These are phyloP conservation scores for Globisporangium radiosum DNA, from an alignment of 352 stramenopile species.

Conservation along the genomic window DNA sequence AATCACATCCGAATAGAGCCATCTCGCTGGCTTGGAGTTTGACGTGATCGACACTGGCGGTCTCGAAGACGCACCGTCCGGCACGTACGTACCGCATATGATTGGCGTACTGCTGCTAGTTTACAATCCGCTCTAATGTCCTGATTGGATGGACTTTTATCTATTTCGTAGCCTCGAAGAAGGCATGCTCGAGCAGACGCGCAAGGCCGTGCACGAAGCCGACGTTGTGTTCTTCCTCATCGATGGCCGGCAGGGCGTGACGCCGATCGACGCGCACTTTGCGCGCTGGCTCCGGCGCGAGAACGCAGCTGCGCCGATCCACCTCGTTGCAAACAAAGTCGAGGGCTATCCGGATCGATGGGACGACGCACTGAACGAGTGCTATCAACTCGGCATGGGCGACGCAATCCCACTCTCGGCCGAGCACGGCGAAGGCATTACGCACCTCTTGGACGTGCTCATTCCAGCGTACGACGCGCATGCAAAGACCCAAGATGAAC, in stretches of 20 bases:
- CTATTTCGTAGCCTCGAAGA: slow-evolving; percentile 37
- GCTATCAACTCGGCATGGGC: slow-evolving; percentile 66
- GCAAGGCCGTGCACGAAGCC: slow-evolving; percentile 65
- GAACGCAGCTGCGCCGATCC: slow-evolving; percentile 49
- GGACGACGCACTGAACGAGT: slow-evolving; percentile 67
- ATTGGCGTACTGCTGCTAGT: not conserved
- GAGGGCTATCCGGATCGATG: slow-evolving; percentile 64
- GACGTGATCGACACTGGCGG: slow-evolving; percentile 82
- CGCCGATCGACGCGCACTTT: slow-evolving; percentile 76
- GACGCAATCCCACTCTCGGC: slow-evolving; percentile 64
- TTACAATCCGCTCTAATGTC: not conserved
- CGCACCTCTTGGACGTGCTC: slow-evolving; percentile 60
- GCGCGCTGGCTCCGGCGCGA: slow-evolving; percentile 63
- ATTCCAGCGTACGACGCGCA: slow-evolving; percentile 65
- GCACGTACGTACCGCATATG: slow-evolving; percentile 22
- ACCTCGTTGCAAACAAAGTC: slow-evolving; percentile 76
- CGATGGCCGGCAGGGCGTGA: slow-evolving; percentile 71
- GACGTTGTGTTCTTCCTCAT: slow-evolving; percentile 79
- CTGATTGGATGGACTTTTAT: not conserved
- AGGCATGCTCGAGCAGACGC: slow-evolving; percentile 76
- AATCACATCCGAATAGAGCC: slow-evolving; percentile 14
- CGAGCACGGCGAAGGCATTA: slow-evolving; percentile 72
- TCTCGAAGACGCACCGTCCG: slow-evolving; percentile 59
- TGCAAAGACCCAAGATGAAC: slow-evolving; percentile 37
- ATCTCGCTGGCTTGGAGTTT: slow-evolving; percentile 63